A percentile compares a stretch with the other conserved stretches of the same genome.
Evolutionary conservation across 352 stramenopile species (phyloP).

Genomic region (Blastocystis sp.): DNA sequence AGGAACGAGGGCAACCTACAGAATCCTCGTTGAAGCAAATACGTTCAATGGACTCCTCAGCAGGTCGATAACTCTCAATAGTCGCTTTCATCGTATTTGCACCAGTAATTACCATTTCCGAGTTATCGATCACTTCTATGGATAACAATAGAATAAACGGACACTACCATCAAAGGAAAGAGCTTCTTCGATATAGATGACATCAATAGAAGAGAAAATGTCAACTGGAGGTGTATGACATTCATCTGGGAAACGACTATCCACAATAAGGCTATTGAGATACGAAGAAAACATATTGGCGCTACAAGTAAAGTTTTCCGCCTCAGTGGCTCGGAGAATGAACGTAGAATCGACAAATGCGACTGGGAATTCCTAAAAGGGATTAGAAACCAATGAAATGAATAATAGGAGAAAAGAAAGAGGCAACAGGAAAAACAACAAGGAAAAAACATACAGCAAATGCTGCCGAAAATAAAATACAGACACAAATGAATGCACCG

Average conservation of each 20-base stretch:
- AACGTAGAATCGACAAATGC: neutral
- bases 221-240: slow-evolving; percentile 27
- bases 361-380: neutral
- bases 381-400: slow-evolving; percentile 1
- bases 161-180: neutral
- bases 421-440: slow-evolving; percentile 7
- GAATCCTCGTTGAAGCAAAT: slow-evolving; percentile 46
- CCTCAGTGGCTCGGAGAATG: neutral
- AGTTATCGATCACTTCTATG: neutral
- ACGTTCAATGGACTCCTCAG: neutral
- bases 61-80: neutral
- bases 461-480: neutral
- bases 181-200: slow-evolving; percentile 39
- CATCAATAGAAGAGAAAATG: slow-evolving; percentile 15
- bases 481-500: neutral
- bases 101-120: neutral
- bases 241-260: neutral
- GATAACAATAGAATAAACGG: neutral
- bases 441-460: neutral
- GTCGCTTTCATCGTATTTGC: neutral
- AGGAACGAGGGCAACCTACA: neutral
- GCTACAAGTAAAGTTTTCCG: neutral
- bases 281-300: slow-evolving; percentile 24
- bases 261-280: neutral
- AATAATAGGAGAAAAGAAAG: neutral